phyloP scores from a whole-genome alignment of 768 basidiomycete species.

The Xerocomus brunneocitrinus region DNA sequence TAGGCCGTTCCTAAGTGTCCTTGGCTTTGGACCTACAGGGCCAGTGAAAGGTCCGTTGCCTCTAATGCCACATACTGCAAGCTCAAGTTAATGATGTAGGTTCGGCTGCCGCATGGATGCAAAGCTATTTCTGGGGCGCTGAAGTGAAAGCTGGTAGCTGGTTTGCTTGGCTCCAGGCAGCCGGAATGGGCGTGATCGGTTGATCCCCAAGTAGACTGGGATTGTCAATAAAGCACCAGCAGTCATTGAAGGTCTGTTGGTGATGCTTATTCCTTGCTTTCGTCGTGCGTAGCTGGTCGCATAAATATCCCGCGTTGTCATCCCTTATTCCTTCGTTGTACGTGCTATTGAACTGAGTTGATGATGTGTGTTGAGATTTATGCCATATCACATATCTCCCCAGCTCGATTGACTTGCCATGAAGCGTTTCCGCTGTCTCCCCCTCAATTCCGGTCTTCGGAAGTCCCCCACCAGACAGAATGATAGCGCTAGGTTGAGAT shows the following conservation, averaged over 20 bases:
- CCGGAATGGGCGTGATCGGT: constrained; percentile 5
- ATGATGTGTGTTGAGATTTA: no score
- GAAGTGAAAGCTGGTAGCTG: constrained; percentile 5
- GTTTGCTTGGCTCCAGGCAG: constrained; percentile 14
- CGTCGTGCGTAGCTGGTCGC: no score
- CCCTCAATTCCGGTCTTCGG: no score
- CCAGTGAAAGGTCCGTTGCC: constrained; percentile 9
- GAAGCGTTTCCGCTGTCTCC: no score
- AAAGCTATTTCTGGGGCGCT: constrained; percentile 3
- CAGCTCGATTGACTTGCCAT: no score
- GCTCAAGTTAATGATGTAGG: constrained; percentile 1
- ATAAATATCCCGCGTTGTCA: background rate
- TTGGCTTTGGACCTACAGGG: constrained; percentile 14
- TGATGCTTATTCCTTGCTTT: no score
- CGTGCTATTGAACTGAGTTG: background rate
- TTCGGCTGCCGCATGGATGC: constrained; percentile 11
- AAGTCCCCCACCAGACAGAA: no score
- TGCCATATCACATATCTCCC: no score
- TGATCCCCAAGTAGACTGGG: constrained; percentile 3
- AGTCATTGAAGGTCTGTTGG: no score
- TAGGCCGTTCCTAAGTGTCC: constrained; percentile 3
- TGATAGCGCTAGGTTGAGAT: no score
- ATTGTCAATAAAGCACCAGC: background rate
- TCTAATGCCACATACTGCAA: accelerated
- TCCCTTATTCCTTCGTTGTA: background rate